Conservation (phyloP, 2,329 filamentous ascomycete species). For the Diaporthe citri region DNA sequence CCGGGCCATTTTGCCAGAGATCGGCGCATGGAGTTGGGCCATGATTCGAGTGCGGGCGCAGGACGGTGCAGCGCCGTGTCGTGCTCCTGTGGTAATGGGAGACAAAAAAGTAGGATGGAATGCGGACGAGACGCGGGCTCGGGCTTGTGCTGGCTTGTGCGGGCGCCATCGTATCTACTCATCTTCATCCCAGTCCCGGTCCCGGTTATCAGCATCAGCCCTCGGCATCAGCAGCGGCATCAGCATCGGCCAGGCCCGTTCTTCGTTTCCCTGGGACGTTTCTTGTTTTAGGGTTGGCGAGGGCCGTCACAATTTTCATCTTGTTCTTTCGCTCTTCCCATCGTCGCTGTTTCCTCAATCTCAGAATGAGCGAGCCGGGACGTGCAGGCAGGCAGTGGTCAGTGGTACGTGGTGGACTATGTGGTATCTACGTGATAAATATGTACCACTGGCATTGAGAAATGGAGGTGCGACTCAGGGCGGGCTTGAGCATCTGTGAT, state of each 20-base stretch:
- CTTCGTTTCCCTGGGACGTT: slow-evolving; percentile 22
- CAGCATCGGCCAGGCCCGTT: slow-evolving; percentile 20
- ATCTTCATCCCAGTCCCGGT: slow-evolving; percentile 12
- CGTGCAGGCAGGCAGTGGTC: neutral
- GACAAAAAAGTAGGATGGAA: slow-evolving; percentile 23
- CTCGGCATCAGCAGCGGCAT: neutral
- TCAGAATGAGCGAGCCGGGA: neutral
- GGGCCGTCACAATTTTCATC: neutral
- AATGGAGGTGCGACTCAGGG: slow-evolving; percentile 2
- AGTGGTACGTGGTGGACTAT: neutral
- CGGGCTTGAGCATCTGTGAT: neutral
- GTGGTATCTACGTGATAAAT: neutral
- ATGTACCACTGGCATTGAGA: neutral
- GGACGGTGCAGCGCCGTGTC: slow-evolving; percentile 17
- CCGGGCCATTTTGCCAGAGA: neutral
- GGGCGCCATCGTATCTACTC: slow-evolving; percentile 19
- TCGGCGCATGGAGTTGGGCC: slow-evolving; percentile 20
- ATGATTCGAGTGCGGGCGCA: slow-evolving; percentile 23
- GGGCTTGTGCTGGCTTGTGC: slow-evolving; percentile 29
- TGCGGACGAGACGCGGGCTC: slow-evolving; percentile 18
- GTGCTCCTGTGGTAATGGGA: slow-evolving; percentile 6
- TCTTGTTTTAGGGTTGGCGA: neutral
- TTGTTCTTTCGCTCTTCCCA: neutral
- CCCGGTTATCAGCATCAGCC: slow-evolving; percentile 19
- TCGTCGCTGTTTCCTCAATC: neutral